Conservation (phyloP, 441 rosid species). For the Pelargonium cotyledonis region DNA sequence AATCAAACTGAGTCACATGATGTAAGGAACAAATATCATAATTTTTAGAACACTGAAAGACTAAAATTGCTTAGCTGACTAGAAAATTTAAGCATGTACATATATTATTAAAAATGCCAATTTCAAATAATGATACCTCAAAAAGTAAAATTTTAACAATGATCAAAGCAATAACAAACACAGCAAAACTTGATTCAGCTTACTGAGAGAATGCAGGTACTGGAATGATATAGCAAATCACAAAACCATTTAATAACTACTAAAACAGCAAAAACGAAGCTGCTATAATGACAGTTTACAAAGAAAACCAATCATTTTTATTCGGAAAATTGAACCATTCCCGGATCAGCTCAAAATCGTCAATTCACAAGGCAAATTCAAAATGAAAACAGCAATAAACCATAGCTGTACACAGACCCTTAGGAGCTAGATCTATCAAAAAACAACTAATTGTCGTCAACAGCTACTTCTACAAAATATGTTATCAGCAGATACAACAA, state of each 20-base stretch:
- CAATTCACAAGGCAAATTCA: background rate
- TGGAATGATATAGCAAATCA: background rate
- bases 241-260: background rate
- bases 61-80: too few relatives aligned
- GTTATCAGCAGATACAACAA: background rate
- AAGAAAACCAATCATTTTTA: background rate
- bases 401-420: background rate
- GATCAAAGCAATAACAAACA: background rate
- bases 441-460: background rate
- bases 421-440: background rate
- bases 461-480: background rate
- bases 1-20: background rate
- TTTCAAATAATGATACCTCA: background rate
- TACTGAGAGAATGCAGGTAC: background rate
- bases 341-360: background rate
- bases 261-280: background rate
- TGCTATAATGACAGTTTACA: background rate
- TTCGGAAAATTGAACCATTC: background rate
- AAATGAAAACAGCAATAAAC: background rate
- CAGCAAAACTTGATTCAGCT: background rate
- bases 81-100: too few relatives aligned
- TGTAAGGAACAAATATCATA: too few relatives aligned
- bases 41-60: too few relatives aligned
- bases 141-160: background rate
- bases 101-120: too few relatives aligned